Evolutionary conservation across 2,329 filamentous ascomycete genomes (phyloP).

Genomic region (Nannizzia gypsea): DNA sequence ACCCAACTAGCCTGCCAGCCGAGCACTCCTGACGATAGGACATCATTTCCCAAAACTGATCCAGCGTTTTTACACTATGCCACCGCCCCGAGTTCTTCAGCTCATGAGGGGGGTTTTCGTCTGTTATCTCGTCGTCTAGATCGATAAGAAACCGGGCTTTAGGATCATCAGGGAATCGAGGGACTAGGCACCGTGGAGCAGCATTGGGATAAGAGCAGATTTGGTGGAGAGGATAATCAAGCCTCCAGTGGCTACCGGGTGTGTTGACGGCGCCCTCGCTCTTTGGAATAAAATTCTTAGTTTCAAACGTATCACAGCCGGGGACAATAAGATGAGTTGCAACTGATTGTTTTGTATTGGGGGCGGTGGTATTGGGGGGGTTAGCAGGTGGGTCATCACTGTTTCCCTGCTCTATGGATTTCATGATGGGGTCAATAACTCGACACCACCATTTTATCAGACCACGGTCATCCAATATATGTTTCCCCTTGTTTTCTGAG

Average conservation of each 20-base stretch:
- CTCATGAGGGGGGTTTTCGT: conserved; percentile 30
- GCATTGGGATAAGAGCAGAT: conserved; percentile 57
- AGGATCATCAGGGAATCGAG: conserved; percentile 86
- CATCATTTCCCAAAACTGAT: conserved; percentile 99
- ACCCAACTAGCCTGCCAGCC: conserved; percentile 80
- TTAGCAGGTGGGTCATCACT: conserved; percentile 24
- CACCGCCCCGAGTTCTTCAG: conserved; percentile 55
- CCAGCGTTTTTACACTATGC: conserved; percentile 70
- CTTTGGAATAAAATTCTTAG: conserved; percentile 61
- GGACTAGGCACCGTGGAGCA: conserved; percentile 72
- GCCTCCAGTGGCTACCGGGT: conserved; percentile 35
- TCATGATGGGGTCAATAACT: conserved; percentile 65
- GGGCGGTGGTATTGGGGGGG: conserved; percentile 13
- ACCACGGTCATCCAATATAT: conserved; percentile 80
- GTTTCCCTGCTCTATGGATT: conserved; percentile 30
- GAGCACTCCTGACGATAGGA: conserved; percentile 92
- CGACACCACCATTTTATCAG: conserved; percentile 94
- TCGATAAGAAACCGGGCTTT: conserved; percentile 84
- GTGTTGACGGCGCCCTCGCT: conserved; percentile 30
- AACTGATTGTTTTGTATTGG: conserved; percentile 30
- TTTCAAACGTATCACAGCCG: conserved; percentile 72
- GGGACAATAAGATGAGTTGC: conserved; percentile 79
- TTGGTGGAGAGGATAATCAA: conserved; percentile 61
- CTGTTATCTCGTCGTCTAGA: conserved; percentile 68
- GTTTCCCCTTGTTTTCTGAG: conserved; percentile 70